Evolutionary conservation across 805 yeast species (phyloP).

Genomic region (Starmerella bombi): DNA sequence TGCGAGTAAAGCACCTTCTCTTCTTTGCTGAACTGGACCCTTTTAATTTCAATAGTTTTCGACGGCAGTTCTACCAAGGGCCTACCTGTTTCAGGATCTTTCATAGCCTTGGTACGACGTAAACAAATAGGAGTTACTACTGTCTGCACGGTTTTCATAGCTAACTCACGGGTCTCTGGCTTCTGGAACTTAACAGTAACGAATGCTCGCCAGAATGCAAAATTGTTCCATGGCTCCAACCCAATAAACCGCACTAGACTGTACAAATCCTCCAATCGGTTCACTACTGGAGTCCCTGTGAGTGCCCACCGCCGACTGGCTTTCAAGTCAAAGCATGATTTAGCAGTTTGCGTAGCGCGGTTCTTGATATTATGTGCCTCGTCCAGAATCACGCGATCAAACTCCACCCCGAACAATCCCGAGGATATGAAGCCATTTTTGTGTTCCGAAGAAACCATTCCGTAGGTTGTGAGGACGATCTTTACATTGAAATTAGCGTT

Average conservation of each 20-base stretch:
- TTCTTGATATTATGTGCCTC: slow-evolving; percentile 87
- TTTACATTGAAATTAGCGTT: slow-evolving; percentile 38
- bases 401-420: slow-evolving; percentile 49
- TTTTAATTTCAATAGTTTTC: slow-evolving; percentile 58
- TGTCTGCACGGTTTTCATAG: slow-evolving; percentile 72
- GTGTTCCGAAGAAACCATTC: slow-evolving; percentile 71
- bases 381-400: slow-evolving; percentile 65
- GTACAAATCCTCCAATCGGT: slow-evolving; percentile 73
- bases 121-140: slow-evolving; percentile 71
- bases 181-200: slow-evolving; percentile 73
- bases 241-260: slow-evolving; percentile 60
- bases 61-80: slow-evolving; percentile 65
- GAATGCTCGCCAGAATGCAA: slow-evolving; percentile 76
- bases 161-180: slow-evolving; percentile 45
- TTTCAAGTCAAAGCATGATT: slow-evolving; percentile 53
- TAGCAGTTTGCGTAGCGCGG: slow-evolving; percentile 62
- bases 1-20: slow-evolving; percentile 57
- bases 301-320: slow-evolving; percentile 67
- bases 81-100: slow-evolving; percentile 46
- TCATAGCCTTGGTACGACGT: slow-evolving; percentile 79
- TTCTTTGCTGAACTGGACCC: slow-evolving; percentile 47
- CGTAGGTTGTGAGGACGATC: slow-evolving; percentile 73
- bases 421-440: slow-evolving; percentile 23
- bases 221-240: slow-evolving; percentile 82
- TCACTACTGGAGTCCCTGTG: slow-evolving; percentile 89